Evolutionary conservation across 331 rosid genomes (phyloP), one percentile per base, ranked within the genome.

Genomic region (Stylosanthes scabra): DNA sequence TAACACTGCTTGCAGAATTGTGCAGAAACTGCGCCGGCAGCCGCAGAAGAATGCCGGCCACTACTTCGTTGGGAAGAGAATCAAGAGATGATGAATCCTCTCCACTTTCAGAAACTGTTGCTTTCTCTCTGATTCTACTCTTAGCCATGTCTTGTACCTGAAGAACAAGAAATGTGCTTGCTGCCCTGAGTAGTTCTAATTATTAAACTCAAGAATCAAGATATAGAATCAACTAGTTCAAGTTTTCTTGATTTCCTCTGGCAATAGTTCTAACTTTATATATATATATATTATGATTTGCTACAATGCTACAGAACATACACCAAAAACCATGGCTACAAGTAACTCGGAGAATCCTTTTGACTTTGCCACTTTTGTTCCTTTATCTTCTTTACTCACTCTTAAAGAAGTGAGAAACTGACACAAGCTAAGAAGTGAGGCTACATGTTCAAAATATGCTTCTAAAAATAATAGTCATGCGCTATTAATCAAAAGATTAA

Each of bases 61-160:
- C 55, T 0, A 59, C 10, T 15, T 71, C 76, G 31, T 44, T 71
- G 15, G 76, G 76, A 46, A 71, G 68, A 59, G 76, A 71, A 71
- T 59, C 76, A 59, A 71, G 14, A 5, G 68, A 44, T n/a, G 75
- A n/a, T 58, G 8, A 27, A 56, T 27, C 10, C 47, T 12, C 39
- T 56, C 16, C 75, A 25, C n/a, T 25, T 70, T 57, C 75, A 20
- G 25, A 14, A 51, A 68, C 10, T 8, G 2, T 51, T 68, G n/a
- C 61, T 31, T 59, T 41, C 4, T 67, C 14, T 50, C 12, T 34
- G 15, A 14, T 7, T 68, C 50, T 68, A 13, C 39, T 52, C 14
- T 31, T 37, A 29, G 45, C 40, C 75, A 70, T 70, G 13, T 16
- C 20, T 5, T 20, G 14, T 6, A 7, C 14, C 16, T 10, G 20